Evolutionary conservation across 768 basidiomycete species (phyloP).

Genomic region (Podaxis sp.): DNA sequence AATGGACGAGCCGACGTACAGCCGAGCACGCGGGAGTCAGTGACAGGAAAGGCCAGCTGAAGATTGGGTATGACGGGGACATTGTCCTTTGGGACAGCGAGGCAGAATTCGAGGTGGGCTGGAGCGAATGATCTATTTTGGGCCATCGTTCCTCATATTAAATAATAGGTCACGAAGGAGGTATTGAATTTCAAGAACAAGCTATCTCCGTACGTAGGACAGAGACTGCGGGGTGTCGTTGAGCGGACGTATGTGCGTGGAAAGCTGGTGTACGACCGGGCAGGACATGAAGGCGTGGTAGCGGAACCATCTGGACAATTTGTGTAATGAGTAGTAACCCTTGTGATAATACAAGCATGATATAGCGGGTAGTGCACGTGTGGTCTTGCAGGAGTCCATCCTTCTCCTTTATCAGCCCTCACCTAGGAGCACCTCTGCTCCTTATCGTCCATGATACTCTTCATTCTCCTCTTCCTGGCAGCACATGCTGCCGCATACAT

Average conservation of each 20-base stretch:
- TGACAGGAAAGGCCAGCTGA: slow-evolving; percentile 67
- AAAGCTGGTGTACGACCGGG: slow-evolving; percentile 54
- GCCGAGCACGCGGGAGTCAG: slow-evolving; percentile 80
- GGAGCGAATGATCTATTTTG: not conserved
- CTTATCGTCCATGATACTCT: slow-evolving; percentile 21
- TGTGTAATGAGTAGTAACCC: slow-evolving; percentile 23
- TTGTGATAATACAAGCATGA: not conserved
- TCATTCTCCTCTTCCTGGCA: slow-evolving; percentile 18
- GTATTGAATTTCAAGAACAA: slow-evolving; percentile 90
- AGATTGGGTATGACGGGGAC: slow-evolving; percentile 80
- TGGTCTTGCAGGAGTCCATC: slow-evolving; percentile 9
- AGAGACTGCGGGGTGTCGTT: slow-evolving; percentile 67
- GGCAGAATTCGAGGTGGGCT: slow-evolving; percentile 38
- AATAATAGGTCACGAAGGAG: slow-evolving; percentile 65
- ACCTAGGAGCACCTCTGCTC: not conserved
- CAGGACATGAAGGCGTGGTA: slow-evolving; percentile 31
- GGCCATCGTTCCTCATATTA: not conserved
- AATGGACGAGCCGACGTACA: slow-evolving; percentile 75
- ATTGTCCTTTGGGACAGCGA: slow-evolving; percentile 74
- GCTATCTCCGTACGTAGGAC: slow-evolving; percentile 84
- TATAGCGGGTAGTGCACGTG: slow-evolving; percentile 2
- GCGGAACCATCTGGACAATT: slow-evolving; percentile 34
- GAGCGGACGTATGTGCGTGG: slow-evolving; percentile 82
- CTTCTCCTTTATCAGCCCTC: slow-evolving; percentile 4
- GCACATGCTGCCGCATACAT: slow-evolving; percentile 47